These are phyloP conservation scores for Chamaenerion angustifolium DNA, from an alignment of 345 rosid species.

Conservation along the genomic window DNA sequence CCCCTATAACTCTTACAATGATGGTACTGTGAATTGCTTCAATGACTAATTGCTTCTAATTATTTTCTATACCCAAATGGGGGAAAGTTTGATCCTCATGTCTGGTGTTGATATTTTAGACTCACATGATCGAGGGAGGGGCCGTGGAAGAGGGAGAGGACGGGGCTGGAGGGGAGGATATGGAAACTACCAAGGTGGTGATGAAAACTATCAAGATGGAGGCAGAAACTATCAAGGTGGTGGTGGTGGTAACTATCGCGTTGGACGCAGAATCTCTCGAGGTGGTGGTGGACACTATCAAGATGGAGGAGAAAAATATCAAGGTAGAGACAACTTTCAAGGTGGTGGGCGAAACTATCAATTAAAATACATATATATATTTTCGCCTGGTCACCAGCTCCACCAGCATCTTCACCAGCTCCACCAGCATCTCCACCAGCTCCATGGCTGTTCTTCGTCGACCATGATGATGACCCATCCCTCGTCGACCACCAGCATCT, in stretches of 20 bases:
- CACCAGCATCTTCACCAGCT: too few species aligned
- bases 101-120: constrained; percentile 22
- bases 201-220: too few species aligned
- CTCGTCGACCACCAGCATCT: too few species aligned
- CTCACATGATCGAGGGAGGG: constrained; percentile 29
- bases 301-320: constrained; percentile 2
- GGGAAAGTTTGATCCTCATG: neutral
- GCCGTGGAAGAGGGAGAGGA: constrained; percentile 35
- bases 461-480: too few species aligned
- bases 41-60: constrained; percentile 1
- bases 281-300: neutral
- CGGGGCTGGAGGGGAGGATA: too few species aligned
- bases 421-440: too few species aligned
- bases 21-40: constrained; percentile 53
- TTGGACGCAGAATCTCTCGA: neutral
- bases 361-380: too few species aligned
- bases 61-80: neutral
- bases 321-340: constrained; percentile 1
- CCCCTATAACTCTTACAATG: constrained; percentile 42
- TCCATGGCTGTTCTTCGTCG: too few species aligned
- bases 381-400: too few species aligned
- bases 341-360: constrained; percentile 3
- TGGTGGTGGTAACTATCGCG: constrained; percentile 7
- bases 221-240: constrained; percentile 1
- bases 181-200: too few species aligned